Percentiles rank a stretch among this genome's conserved stretches.
phyloP scores from a whole-genome alignment of 352 stramenopile genomes.

The Pythium pyrilobum region DNA sequence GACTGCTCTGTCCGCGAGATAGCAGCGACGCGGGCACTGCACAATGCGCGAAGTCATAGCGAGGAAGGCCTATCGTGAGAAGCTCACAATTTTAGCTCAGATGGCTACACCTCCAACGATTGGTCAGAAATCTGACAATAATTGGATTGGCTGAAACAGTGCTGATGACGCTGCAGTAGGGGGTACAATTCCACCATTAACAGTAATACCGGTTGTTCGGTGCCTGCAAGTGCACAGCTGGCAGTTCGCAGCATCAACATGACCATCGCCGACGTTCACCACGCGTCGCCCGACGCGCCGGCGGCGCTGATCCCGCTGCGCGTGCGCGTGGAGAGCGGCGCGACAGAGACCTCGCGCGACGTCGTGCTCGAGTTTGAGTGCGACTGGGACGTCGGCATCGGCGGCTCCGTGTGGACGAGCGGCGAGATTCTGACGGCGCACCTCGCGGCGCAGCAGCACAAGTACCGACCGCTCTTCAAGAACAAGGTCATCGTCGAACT shows the following conservation, averaged over 20 bases:
- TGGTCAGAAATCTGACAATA: not conserved
- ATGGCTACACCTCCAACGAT: slow-evolving; percentile 2
- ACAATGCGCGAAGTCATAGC: too few relatives aligned
- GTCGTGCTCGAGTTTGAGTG: slow-evolving; percentile 60
- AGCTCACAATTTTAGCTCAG: not conserved
- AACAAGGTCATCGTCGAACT: slow-evolving; percentile 67
- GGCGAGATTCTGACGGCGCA: slow-evolving; percentile 64
- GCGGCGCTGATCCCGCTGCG: slow-evolving; percentile 34
- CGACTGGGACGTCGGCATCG: slow-evolving; percentile 78
- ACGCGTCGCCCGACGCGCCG: not conserved
- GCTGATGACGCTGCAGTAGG: not conserved
- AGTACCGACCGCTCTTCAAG: slow-evolving; percentile 48
- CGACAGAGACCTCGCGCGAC: not conserved
- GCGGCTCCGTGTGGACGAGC: slow-evolving; percentile 80
- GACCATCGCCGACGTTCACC: not conserved
- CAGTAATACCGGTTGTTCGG: too few relatives aligned
- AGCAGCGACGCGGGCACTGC: too few relatives aligned
- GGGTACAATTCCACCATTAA: not conserved
- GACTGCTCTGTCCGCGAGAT: not conserved
- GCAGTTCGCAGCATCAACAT: not conserved
- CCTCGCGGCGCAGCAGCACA: slow-evolving; percentile 41
- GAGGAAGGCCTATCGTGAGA: too few relatives aligned
- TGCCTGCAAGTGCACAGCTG: slow-evolving; percentile 11
- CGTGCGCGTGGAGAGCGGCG: slow-evolving; percentile 33
- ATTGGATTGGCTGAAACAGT: not conserved